These are phyloP conservation scores for Lyophyllum decastes DNA, from an alignment of 768 basidiomycete species.

Conservation along the genomic window DNA sequence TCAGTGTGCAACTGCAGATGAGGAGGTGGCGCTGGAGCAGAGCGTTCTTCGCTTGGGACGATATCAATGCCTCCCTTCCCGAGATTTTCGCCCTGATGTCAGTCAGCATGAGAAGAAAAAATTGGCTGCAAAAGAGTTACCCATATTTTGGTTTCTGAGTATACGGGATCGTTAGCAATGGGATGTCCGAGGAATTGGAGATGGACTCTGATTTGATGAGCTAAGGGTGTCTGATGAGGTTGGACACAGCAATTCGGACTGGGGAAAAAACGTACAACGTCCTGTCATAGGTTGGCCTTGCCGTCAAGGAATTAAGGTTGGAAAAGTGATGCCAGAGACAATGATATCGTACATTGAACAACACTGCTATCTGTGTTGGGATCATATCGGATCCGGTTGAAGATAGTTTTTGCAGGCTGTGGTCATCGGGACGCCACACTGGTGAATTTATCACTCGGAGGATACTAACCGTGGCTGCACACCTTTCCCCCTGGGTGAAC, in stretches of 20 bases:
- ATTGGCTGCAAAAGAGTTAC: slow-evolving; percentile 31
- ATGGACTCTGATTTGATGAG: slow-evolving; percentile 97
- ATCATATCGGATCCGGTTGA: slow-evolving; percentile 83
- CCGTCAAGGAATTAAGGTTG: slow-evolving; percentile 2
- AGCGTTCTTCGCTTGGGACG: slow-evolving; percentile 64
- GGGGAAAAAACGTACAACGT: slow-evolving; percentile 64
- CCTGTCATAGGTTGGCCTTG: slow-evolving; percentile 88
- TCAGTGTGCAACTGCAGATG: slow-evolving; percentile 44
- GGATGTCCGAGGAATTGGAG: slow-evolving; percentile 92
- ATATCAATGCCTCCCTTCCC: slow-evolving; percentile 84
- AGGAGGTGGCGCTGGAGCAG: slow-evolving; percentile 58
- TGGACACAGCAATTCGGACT: slow-evolving; percentile 1
- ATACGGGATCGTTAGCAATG: slow-evolving; percentile 95
- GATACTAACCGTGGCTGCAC: neutral
- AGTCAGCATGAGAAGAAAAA: slow-evolving; percentile 1
- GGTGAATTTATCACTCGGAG: too few relatives aligned
- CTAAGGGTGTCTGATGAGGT: slow-evolving; percentile 40
- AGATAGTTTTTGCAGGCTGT: slow-evolving; percentile 87
- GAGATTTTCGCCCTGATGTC: slow-evolving; percentile 60
- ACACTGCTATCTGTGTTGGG: slow-evolving; percentile 79
- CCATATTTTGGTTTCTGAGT: slow-evolving; percentile 81
- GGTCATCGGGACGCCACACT: neutral
- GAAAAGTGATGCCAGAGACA: neutral
- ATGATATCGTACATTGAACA: slow-evolving; percentile 64
- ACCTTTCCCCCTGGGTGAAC: slow-evolving; percentile 96